phyloP scores from a whole-genome alignment of 257 asterid species.

The Gentiana dahurica region DNA sequence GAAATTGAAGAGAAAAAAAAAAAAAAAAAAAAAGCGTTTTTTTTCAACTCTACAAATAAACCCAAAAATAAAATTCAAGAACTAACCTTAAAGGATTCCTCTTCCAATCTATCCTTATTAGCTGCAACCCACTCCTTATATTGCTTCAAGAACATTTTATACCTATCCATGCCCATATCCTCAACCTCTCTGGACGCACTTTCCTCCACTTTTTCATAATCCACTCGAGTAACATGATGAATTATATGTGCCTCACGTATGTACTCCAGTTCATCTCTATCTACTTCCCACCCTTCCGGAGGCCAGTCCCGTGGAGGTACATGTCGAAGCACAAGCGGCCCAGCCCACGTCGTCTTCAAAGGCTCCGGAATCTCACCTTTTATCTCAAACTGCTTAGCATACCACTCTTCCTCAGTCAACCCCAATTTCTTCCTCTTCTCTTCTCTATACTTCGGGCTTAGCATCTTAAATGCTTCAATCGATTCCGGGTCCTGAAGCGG shows the following conservation, averaged over 20 bases:
- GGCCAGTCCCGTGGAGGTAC: constrained; percentile 98
- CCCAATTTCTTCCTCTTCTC: constrained; percentile 72
- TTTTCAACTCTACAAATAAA: neutral
- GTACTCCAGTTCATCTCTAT: constrained; percentile 70
- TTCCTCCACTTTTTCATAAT: constrained; percentile 54
- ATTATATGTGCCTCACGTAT: constrained; percentile 78
- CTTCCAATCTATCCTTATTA: constrained; percentile 66
- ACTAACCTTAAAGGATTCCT: constrained; percentile 73
- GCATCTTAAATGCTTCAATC: constrained; percentile 71
- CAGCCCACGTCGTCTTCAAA: constrained; percentile 60
- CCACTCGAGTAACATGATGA: constrained; percentile 35
- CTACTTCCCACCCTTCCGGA: constrained; percentile 88
- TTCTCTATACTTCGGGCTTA: constrained; percentile 57
- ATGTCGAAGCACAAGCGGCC: constrained; percentile 61
- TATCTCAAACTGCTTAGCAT: constrained; percentile 83
- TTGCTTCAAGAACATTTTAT: constrained; percentile 79
- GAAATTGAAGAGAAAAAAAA: no score
- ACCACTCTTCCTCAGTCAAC: constrained; percentile 69
- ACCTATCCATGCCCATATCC: constrained; percentile 63
- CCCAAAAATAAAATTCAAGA: neutral
- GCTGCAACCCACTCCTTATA: constrained; percentile 79
- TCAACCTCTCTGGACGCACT: constrained; percentile 30
- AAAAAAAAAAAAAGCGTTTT: no score
- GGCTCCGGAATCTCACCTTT: constrained; percentile 82
- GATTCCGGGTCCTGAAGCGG: constrained; percentile 72